phyloP scores from a whole-genome alignment of 2,329 filamentous ascomycete genomes.

The Neonectria hederae region DNA sequence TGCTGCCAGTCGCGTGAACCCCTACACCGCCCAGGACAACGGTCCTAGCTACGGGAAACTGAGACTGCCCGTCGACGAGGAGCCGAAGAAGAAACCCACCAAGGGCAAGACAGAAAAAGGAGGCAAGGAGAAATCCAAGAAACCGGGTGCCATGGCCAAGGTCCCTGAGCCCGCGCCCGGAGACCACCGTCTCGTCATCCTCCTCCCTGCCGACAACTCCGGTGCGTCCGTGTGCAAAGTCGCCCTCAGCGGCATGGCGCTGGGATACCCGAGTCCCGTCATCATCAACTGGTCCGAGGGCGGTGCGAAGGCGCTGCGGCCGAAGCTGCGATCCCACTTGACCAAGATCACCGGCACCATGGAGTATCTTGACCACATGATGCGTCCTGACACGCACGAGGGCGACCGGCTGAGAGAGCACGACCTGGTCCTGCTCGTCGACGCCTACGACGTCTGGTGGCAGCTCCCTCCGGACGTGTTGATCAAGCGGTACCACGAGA shows the following conservation, averaged over 20 bases:
- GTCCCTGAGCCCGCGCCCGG: constrained; percentile 6
- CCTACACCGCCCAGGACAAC: background rate
- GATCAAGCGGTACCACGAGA: constrained; percentile 39
- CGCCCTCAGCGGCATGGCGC: constrained; percentile 35
- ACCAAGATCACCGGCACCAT: constrained; percentile 42
- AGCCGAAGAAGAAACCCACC: background rate
- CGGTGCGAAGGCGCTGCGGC: constrained; percentile 16
- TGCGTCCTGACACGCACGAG: background rate
- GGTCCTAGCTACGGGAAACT: background rate
- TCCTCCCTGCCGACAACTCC: constrained; percentile 34
- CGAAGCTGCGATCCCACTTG: constrained; percentile 33
- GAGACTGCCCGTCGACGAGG: background rate
- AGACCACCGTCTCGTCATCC: constrained; percentile 27
- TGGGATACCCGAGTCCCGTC: constrained; percentile 40
- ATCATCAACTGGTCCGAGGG: constrained; percentile 43
- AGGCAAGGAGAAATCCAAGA: background rate
- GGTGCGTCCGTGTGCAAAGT: constrained; percentile 42
- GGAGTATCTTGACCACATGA: constrained; percentile 37
- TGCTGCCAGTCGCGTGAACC: background rate
- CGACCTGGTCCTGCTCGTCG: constrained; percentile 40
- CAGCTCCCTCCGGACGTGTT: constrained; percentile 42
- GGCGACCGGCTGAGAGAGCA: constrained; percentile 31
- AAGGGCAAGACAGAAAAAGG: background rate
- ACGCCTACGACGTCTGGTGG: constrained; percentile 44
- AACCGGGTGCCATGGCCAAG: background rate